phyloP scores from a whole-genome alignment of 306 rosid species.

The Herpetospermum pedunculosum region DNA sequence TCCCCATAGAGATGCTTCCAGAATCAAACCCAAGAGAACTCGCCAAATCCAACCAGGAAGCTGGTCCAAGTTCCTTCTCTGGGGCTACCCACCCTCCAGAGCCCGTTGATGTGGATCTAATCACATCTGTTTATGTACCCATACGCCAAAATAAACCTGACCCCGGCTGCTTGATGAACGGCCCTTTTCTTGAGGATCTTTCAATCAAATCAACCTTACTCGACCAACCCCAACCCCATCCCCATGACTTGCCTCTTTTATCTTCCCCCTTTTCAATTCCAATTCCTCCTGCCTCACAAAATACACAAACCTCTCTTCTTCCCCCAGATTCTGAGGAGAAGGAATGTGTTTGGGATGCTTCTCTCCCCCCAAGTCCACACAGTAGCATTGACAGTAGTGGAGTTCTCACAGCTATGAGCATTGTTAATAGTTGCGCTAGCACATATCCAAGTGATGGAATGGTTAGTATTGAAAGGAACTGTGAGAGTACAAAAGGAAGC shows the following conservation, averaged over 20 bases:
- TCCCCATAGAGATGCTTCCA: slow-evolving; percentile 27
- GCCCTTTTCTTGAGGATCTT: slow-evolving; percentile 77
- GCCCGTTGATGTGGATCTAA: slow-evolving; percentile 85
- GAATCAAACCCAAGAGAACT: too few relatives aligned
- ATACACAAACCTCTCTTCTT: slow-evolving; percentile 46
- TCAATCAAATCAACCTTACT: too few relatives aligned
- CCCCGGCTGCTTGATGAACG: slow-evolving; percentile 67
- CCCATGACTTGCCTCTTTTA: slow-evolving; percentile 35
- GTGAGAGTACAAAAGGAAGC: slow-evolving; percentile 70
- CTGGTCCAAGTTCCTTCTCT: slow-evolving; percentile 58
- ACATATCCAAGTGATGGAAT: slow-evolving; percentile 84
- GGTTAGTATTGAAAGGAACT: slow-evolving; percentile 85
- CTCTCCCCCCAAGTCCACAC: slow-evolving; percentile 96
- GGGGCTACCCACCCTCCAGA: slow-evolving; percentile 99
- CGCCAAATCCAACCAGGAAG: too few relatives aligned
- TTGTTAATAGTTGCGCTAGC: slow-evolving; percentile 82
- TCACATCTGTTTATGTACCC: slow-evolving; percentile 72
- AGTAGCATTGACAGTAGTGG: slow-evolving; percentile 92
- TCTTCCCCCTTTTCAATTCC: slow-evolving; percentile 42
- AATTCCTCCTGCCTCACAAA: slow-evolving; percentile 52
- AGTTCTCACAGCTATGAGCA: slow-evolving; percentile 88
- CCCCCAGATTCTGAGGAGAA: slow-evolving; percentile 81
- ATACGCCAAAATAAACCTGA: slow-evolving; percentile 64
- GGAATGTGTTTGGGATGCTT: slow-evolving; percentile 99
- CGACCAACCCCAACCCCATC: too few relatives aligned